Evolutionary conservation across 192 early-diverging fungal genomes (phyloP), one percentile per base, ranked within the genome.

Genomic region (Coemansia sp.): DNA sequence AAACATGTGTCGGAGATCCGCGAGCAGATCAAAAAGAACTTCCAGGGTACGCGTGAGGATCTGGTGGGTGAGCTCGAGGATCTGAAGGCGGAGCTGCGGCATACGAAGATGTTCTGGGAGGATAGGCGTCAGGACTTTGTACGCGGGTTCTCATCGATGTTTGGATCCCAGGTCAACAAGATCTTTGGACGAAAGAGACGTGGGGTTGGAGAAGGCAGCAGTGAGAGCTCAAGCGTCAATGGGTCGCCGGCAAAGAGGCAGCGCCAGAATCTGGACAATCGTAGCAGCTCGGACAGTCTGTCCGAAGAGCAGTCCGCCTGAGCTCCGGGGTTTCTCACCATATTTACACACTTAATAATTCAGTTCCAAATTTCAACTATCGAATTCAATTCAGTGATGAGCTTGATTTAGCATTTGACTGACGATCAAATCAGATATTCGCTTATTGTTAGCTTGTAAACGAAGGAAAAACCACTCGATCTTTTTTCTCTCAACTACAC

Each of bases 121-220:
- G 86, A 86, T 33, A 74, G 87, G n/a, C 88, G 86, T 34, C 86
- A 90, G 52, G 91, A 92, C 50, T 85, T 89, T 61, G 81, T 92
- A 17, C 80, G 85, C 31, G 88, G 85, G 15, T 92, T 90, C 54
- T 74, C 83, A 19, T 82, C 82, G 9, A 70, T 87, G 61, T 92
- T 92, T 73, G 87, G 75, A 15, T 68, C 65, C n/a, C 75, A 78
- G 52, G 75, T 78, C 31, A 68, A 64, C 62, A 78, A 78, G 75
- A 29, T 78, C 61, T 72, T 78, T 72, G 69, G 69, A 23, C n/a
- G 62, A 2, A 72, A 68, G 55, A 65, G 75, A 25, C 69, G 65
- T 20, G 65, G 29, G 10, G 34, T 54, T 36, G 61, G 59, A 2
- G 37, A 50, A 0, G 41, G 37, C 57, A 54, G 33, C 57, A 54